Evolutionary conservation across 164 flowering plant genomes (phyloP).

Genomic region (Vitis riparia): DNA sequence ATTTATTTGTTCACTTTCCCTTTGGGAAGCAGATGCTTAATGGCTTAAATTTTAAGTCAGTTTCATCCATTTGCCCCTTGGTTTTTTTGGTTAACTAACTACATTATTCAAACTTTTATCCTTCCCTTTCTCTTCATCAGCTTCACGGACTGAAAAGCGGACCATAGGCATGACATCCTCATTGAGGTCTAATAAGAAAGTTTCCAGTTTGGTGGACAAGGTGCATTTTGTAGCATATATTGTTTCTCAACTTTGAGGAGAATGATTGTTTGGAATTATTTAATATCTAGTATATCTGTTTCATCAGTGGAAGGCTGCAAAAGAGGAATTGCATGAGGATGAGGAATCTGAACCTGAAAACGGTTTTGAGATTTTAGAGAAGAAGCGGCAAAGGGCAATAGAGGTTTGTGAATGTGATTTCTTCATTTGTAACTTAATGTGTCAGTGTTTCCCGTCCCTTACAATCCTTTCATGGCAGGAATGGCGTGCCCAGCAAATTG

Average conservation of each 20-base stretch:
- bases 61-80: not conserved
- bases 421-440: not conserved
- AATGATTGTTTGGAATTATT: not conserved
- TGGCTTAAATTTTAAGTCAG: too few species aligned
- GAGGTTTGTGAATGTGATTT: constrained; percentile 47
- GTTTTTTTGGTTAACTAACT: not conserved
- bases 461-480: constrained; percentile 46
- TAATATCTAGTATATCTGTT: not conserved
- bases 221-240: constrained; percentile 26
- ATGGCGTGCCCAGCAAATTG: constrained; percentile 86
- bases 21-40: too few species aligned
- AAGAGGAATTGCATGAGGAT: constrained; percentile 84
- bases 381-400: constrained; percentile 79
- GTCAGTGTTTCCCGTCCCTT: constrained; percentile 7
- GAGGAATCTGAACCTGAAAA: constrained; percentile 85
- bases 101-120: not conserved
- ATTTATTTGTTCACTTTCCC: too few species aligned
- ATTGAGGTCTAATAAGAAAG: constrained; percentile 89
- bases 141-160: constrained; percentile 62
- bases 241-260: constrained; percentile 2
- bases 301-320: constrained; percentile 94
- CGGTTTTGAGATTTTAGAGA: constrained; percentile 72
- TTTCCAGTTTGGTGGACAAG: constrained; percentile 94
- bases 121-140: constrained; percentile 32
- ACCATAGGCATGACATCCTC: constrained; percentile 63